Base-by-base conservation (phyloP, 2,329 filamentous ascomycete species). In the Stachybotrys elegans region DNA sequence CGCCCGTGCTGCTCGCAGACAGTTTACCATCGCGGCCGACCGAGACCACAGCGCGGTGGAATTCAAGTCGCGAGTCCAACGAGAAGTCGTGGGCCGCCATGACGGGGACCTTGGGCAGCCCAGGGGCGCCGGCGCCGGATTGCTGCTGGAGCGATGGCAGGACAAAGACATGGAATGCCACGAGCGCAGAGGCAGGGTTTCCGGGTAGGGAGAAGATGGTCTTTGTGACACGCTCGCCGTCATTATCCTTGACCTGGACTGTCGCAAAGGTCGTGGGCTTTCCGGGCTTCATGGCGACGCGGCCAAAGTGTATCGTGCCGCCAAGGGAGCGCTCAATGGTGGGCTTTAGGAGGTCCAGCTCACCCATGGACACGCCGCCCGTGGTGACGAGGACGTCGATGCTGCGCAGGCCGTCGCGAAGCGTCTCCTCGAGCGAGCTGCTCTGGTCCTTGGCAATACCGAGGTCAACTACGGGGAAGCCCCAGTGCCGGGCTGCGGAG, bases 261-360 rank as follows among this genome's bases (percentile, higher is more conserved):
- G 89, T 96, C 3, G 93, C 93, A 63, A 98, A 98, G 0, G 93
- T 98, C 0, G 91, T 96, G 3, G 93, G 93, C 66, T 97, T 98
- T 5, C 93, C 93, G 0, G 93, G 93, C 70, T 98, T 98, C 93
- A 98, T 97, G 43, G 85, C 80, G 3, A 98, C 93, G 4, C 93
- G 85, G 20, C 93, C 93, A 56, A 98, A 98, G 65, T 96, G 93
- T 52, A 98, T 95, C 0, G 84, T 93, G 7, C 93, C 93, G 45
- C 90, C 89, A 1, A 98, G 78, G 2, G 83, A 76, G 34, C 92
- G 84, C 70, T 97, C 93, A 56, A 98, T 88, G 0, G 92, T 97
- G 0, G 93, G 92, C 63, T 98, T 98, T 17, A 98, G 79, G 7
- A 98, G 83, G 64, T 98, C 93, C 3, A 96, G 81, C 67, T 98